Conservation (phyloP, 73 alveolate species). For the Tetrahymena thermophila region DNA sequence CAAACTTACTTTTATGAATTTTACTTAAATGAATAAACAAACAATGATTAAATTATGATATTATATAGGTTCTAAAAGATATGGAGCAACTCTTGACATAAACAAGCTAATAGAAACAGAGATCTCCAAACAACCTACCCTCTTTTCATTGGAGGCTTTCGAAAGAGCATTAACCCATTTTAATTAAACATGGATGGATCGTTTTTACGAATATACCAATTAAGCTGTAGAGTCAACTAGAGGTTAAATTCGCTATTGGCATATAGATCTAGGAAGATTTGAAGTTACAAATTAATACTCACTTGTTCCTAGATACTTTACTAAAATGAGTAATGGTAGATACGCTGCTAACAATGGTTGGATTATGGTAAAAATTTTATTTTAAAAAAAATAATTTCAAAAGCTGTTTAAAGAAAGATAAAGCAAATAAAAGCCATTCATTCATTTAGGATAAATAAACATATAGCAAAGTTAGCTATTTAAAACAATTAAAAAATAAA, state of each 20-base stretch:
- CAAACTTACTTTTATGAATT: too few relatives aligned
- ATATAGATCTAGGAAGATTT: neutral
- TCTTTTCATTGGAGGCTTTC: neutral
- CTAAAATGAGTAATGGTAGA: slow-evolving; percentile 31
- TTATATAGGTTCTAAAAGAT: slow-evolving; percentile 4
- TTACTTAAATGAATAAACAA: too few relatives aligned
- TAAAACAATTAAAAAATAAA: neutral
- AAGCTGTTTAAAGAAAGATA: neutral
- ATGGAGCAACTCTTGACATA: slow-evolving; percentile 7
- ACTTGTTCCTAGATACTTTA: slow-evolving; percentile 24
- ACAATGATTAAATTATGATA: neutral
- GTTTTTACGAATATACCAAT: slow-evolving; percentile 3
- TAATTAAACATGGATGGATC: slow-evolving; percentile 3
- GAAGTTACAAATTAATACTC: slow-evolving; percentile 14
- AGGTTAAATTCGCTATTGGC: slow-evolving; percentile 34
- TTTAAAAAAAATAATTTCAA: neutral
- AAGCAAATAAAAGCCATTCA: neutral
- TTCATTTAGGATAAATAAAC: neutral
- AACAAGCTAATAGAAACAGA: neutral
- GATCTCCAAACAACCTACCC: neutral
- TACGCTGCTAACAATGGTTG: slow-evolving; percentile 44
- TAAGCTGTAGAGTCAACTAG: slow-evolving; percentile 20
- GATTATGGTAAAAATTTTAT: slow-evolving; percentile 1
- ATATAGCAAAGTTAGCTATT: slow-evolving; percentile 10
- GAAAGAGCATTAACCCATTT: neutral